A percentile compares a stretch with the other conserved stretches of the same genome.
Conservation (phyloP, 306 rosid species). For the Castanopsis chinensis region DNA sequence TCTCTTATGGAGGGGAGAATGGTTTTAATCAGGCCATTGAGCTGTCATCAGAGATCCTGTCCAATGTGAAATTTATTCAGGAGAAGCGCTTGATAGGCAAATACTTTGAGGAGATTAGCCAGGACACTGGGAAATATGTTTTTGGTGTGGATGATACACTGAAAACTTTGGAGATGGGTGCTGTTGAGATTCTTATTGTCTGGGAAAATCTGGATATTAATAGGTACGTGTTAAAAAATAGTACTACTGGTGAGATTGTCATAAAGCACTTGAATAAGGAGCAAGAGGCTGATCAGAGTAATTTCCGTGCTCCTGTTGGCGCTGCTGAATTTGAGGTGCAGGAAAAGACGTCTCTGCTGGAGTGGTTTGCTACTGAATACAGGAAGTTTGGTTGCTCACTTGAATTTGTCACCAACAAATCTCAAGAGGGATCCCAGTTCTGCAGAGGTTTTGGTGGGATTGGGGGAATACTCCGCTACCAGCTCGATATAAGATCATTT, state of each 20-base stretch:
- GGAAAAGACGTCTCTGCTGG: conserved; percentile 71
- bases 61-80: conserved; percentile 84
- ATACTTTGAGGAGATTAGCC: conserved; percentile 85
- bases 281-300: conserved; percentile 56
- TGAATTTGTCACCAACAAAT: conserved; percentile 85
- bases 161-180: conserved; percentile 87
- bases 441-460: conserved; percentile 93
- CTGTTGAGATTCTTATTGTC: conserved; percentile 78
- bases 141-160: conserved; percentile 85
- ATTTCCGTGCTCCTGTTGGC: conserved; percentile 40
- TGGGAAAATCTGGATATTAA: conserved; percentile 84
- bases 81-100: conserved; percentile 81
- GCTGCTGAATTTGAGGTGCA: conserved; percentile 70
- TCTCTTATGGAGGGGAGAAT: conserved; percentile 87
- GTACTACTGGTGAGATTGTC: conserved; percentile 48
- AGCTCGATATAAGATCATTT: conserved; percentile 78
- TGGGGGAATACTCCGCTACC: conserved; percentile 92
- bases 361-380: conserved; percentile 93
- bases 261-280: conserved; percentile 78
- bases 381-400: conserved; percentile 69
- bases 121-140: conserved; percentile 83
- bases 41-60: conserved; percentile 63
- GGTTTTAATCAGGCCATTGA: conserved; percentile 90
- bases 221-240: conserved; percentile 60
- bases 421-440: conserved; percentile 92